Percentiles rank a stretch among this genome's conserved stretches.
phyloP scores from a whole-genome alignment of 2,329 filamentous ascomycete species.

The Capronia epimyces region DNA sequence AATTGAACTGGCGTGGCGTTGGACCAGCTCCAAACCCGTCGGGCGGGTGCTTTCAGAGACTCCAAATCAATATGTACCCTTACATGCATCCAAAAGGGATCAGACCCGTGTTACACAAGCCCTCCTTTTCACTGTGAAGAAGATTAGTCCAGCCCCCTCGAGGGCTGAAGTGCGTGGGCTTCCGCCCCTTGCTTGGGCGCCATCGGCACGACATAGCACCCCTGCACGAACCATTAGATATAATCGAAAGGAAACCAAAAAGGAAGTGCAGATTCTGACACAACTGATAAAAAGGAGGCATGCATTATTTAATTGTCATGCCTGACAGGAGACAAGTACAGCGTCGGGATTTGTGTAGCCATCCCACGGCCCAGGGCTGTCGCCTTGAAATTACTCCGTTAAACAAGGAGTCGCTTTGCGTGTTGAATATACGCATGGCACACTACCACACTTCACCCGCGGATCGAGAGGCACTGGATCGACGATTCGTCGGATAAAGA shows the following conservation, averaged over 20 bases:
- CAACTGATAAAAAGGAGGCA: neutral
- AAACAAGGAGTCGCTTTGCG: neutral
- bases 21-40: neutral
- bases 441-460: neutral
- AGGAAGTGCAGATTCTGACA: neutral
- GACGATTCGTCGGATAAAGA: neutral
- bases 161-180: neutral
- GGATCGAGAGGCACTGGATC: neutral
- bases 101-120: constrained; percentile 3
- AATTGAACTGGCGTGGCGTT: constrained; percentile 15
- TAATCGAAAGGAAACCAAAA: neutral
- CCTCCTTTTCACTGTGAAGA: constrained; percentile 1
- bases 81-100: constrained; percentile 10
- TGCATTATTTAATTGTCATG: constrained; percentile 21
- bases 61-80: constrained; percentile 8
- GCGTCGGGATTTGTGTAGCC: constrained; percentile 5
- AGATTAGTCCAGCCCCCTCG: constrained; percentile 12
- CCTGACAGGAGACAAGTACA: constrained; percentile 10
- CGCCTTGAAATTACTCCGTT: constrained; percentile 14
- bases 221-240: neutral
- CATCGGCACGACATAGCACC: neutral
- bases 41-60: constrained; percentile 6
- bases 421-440: neutral
- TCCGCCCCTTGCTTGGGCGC: constrained; percentile 16
- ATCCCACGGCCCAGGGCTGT: constrained; percentile 6